phyloP scores from a whole-genome alignment of 2,329 filamentous ascomycete species.

The Arthroderma sp. region DNA sequence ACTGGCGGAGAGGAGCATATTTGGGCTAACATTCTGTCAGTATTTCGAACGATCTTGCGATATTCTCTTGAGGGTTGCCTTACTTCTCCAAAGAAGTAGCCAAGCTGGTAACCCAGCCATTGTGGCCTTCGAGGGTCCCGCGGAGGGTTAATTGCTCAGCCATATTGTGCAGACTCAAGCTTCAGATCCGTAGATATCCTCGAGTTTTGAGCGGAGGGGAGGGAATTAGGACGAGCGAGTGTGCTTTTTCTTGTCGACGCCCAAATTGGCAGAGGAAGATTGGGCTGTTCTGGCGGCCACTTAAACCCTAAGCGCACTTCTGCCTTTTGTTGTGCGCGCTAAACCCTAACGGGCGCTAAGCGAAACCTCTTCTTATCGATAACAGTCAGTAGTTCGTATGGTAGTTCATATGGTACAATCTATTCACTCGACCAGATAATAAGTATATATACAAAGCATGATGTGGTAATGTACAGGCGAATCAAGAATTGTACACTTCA shows the following conservation, averaged over 20 bases:
- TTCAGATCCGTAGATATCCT: constrained; percentile 28
- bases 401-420: not conserved
- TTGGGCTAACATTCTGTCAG: constrained; percentile 54
- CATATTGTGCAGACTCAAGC: constrained; percentile 41
- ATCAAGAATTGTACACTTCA: constrained; percentile 25
- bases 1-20: constrained; percentile 96
- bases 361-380: constrained; percentile 6
- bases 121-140: constrained; percentile 97
- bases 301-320: constrained; percentile 29
- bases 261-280: constrained; percentile 17
- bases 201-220: constrained; percentile 20
- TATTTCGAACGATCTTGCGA: constrained; percentile 13
- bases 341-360: constrained; percentile 18
- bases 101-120: constrained; percentile 97
- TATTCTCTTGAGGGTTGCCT: constrained; percentile 21
- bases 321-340: constrained; percentile 13
- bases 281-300: constrained; percentile 14
- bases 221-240: constrained; percentile 25
- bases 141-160: constrained; percentile 91
- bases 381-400: not conserved
- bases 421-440: not conserved
- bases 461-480: not conserved
- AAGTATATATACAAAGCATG: not conserved
- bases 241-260: constrained; percentile 19
- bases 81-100: constrained; percentile 99